phyloP scores from a whole-genome alignment of 2,329 filamentous ascomycete species.

The Monilinia fructicola region DNA sequence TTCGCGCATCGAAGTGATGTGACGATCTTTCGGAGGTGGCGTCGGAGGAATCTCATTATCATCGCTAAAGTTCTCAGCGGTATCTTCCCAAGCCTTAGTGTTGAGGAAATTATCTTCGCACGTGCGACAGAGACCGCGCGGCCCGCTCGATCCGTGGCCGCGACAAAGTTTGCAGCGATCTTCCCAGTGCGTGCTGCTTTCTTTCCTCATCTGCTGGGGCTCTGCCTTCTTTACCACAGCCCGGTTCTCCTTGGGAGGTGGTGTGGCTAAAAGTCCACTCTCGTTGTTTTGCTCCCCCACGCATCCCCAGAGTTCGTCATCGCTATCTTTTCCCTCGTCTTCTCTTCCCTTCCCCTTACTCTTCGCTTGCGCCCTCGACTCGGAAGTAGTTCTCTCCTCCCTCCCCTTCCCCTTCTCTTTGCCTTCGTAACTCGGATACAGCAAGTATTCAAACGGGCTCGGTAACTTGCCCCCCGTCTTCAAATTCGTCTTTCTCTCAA shows the following conservation, averaged over 20 bases:
- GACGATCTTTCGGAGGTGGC: slow-evolving; percentile 6
- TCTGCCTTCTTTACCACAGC: neutral
- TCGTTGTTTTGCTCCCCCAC: slow-evolving; percentile 2
- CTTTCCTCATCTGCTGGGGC: neutral
- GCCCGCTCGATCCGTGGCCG: neutral
- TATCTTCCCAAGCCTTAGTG: slow-evolving; percentile 5
- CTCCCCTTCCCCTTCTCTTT: neutral
- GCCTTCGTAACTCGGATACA: slow-evolving; percentile 11
- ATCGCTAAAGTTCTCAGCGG: neutral
- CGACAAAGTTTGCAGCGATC: slow-evolving; percentile 16
- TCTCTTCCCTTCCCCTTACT: neutral
- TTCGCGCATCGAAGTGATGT: neutral
- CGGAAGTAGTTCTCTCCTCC: neutral
- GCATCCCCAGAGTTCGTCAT: slow-evolving; percentile 15
- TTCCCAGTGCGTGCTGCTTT: neutral
- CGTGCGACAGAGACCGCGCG: neutral
- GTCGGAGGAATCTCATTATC: neutral
- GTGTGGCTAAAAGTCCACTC: neutral
- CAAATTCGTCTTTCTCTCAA: slow-evolving; percentile 1
- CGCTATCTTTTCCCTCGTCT: slow-evolving; percentile 3
- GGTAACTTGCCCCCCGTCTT: slow-evolving; percentile 9
- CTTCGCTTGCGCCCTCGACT: neutral
- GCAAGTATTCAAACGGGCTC: slow-evolving; percentile 15
- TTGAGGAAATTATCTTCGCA: slow-evolving; percentile 5
- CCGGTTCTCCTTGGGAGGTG: neutral